phyloP scores from a whole-genome alignment of 805 yeast species.

The Saccharomycopsis olivae region DNA sequence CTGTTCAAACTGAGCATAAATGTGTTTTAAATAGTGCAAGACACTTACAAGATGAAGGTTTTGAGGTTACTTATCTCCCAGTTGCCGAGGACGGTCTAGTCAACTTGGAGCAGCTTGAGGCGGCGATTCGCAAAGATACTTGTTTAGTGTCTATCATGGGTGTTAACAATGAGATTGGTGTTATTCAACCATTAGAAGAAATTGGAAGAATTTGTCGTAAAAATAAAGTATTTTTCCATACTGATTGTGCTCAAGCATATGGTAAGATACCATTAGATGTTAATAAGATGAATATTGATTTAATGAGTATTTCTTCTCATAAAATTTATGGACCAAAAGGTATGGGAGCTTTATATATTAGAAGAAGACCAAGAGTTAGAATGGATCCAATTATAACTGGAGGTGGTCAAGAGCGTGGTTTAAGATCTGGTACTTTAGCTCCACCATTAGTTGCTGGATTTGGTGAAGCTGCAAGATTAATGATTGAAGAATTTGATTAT shows the following conservation, averaged over 20 bases:
- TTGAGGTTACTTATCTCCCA: slow-evolving; percentile 87
- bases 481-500: slow-evolving; percentile 58
- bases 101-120: slow-evolving; percentile 64
- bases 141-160: slow-evolving; percentile 90
- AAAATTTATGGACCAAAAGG: slow-evolving; percentile 98
- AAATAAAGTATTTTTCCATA: slow-evolving; percentile 89
- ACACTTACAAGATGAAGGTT: slow-evolving; percentile 92
- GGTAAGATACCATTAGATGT: slow-evolving; percentile 93
- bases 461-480: slow-evolving; percentile 92
- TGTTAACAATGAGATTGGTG: slow-evolving; percentile 97
- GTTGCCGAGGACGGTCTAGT: slow-evolving; percentile 76
- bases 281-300: slow-evolving; percentile 83
- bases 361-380: slow-evolving; percentile 98
- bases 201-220: slow-evolving; percentile 82
- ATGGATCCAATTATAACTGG: slow-evolving; percentile 90
- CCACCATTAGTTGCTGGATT: slow-evolving; percentile 95
- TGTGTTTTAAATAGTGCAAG: slow-evolving; percentile 97
- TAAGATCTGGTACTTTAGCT: slow-evolving; percentile 92
- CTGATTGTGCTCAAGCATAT: slow-evolving; percentile 95
- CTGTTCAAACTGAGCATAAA: slow-evolving; percentile 96
- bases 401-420: slow-evolving; percentile 98
- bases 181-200: slow-evolving; percentile 89
- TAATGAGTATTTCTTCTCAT: slow-evolving; percentile 90
- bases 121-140: slow-evolving; percentile 84
- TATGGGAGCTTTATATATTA: slow-evolving; percentile 86